phyloP scores from a whole-genome alignment of 495 filamentous ascomycete genomes.

The Daldinia childiae region DNA sequence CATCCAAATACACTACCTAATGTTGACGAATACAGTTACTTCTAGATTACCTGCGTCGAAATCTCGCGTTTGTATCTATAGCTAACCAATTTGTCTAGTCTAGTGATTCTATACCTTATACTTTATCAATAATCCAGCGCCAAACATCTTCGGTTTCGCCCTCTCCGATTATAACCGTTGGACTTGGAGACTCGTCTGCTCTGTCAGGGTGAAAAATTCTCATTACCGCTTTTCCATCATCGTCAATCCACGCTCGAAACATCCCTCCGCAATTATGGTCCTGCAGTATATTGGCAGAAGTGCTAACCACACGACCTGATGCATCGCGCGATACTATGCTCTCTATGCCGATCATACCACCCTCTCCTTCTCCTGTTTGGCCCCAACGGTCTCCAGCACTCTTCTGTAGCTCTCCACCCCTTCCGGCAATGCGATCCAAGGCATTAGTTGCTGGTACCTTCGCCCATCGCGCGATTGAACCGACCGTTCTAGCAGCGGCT shows the following conservation, averaged over 20 bases:
- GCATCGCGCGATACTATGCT: constrained; percentile 56
- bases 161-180: not conserved
- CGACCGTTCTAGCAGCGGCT: constrained; percentile 75
- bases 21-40: constrained; percentile 11
- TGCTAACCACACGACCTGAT: constrained; percentile 53
- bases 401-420: constrained; percentile 75
- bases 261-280: constrained; percentile 92
- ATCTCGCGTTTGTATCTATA: constrained; percentile 7
- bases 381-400: constrained; percentile 82
- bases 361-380: constrained; percentile 80
- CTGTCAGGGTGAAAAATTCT: constrained; percentile 65
- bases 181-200: not conserved
- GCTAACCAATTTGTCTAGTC: constrained; percentile 23
- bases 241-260: constrained; percentile 83
- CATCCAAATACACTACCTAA: constrained; percentile 34
- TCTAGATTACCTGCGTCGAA: not conserved
- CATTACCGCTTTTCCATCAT: constrained; percentile 66
- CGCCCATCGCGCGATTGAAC: constrained; percentile 74
- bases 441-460: constrained; percentile 57
- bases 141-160: constrained; percentile 30
- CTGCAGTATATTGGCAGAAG: constrained; percentile 63
- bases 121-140: constrained; percentile 30
- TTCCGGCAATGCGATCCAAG: constrained; percentile 70
- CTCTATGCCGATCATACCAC: constrained; percentile 90
- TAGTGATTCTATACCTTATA: constrained; percentile 13